Evolutionary conservation across 2,329 filamentous ascomycete species (phyloP), one percentile per base, ranked within the genome.

Genomic region (Aschersonia sp.): DNA sequence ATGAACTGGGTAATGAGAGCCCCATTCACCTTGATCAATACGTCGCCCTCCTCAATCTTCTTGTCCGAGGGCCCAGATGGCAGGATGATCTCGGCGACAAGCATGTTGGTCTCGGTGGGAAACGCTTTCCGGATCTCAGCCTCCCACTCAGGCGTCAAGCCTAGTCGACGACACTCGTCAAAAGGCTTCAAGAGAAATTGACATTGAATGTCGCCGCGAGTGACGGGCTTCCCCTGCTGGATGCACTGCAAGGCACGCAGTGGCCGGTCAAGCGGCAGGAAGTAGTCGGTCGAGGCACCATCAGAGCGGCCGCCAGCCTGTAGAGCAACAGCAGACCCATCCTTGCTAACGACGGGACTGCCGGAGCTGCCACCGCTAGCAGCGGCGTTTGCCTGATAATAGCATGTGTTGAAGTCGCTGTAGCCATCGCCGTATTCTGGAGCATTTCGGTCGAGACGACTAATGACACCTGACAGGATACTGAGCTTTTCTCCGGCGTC

Each of bases 401-500:
- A 98, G 63, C 94, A 82, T 45, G 78, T 83, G 63, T 84, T 98
- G 77, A 98, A 98, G 63, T 98, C 92, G 64, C 89, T 92, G 65
- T 98, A 98, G 31, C 92, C 92, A 53, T 97, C 92, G 48, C 90
- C 90, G 57, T 98, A 97, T 60, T 98, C 92, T 12, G 92, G 92
- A 2, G 94, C 94, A 65, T 98, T 98, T 56, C 92, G 80, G 60
- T 98, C 92, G 50, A 98, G 72, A 57, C 92, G 82, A 67, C 88
- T 95, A 63, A 98, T 98, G 48, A 98, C 90, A 57, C 92, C 92
- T 5, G 92, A 97, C 50, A 98, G 71, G 57, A 98, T 98, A 71
- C 88, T 96, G 56, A 98, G 79, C 68, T 98, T 98, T 65, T 98
- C 92, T 54, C 92, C 92, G 32, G 92, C 92, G 71, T 98, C 92